Evolutionary conservation across 139 green algal genomes (phyloP), one percentile per base, ranked within the genome.

Genomic region (Tetratostichococcus sp.): DNA sequence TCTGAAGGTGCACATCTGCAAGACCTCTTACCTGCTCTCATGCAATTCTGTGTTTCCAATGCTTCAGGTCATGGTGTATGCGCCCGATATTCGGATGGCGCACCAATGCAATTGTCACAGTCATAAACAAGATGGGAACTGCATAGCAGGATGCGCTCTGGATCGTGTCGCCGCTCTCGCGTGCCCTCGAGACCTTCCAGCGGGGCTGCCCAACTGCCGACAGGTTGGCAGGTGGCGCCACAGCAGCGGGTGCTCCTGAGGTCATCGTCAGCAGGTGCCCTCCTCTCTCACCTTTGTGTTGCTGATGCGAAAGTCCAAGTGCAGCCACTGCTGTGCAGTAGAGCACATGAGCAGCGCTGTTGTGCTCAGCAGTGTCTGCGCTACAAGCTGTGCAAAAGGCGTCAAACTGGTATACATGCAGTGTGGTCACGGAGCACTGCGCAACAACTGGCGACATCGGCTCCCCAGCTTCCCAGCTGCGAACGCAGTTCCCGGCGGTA

Each of bases 111-210:
- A n/a, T n/a, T n/a, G n/a, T n/a, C n/a, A n/a, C n/a, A n/a, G n/a
- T n/a, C n/a, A n/a, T n/a, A n/a, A n/a, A n/a, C n/a, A n/a, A n/a
- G n/a, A n/a, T n/a, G n/a, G n/a, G n/a, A n/a, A n/a, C n/a, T n/a
- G n/a, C n/a, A n/a, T n/a, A n/a, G n/a, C 50, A 83, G 16, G 82
- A 85, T 57, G 85, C 72, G n/a, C 73, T 92, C 35, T 94, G 85
- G 85, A 57, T 94, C 26, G 82, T 77, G 21, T 89, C 81, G 17
- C 88, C 89, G 31, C 79, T 94, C 11, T 86, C 72, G 0, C 82
- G 89, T 1, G 86, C 88, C 4, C 84, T 94, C 14, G 81, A 94
- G 77, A 94, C 89, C n/a, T 65, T 92, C 35, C 57, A 86, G 59
- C 82, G 89, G 28, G 79, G 74, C 30, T 84, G 67, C 59, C 78